Evolutionary conservation across 2,329 filamentous ascomycete genomes (phyloP), one percentile per base, ranked within the genome.

Genomic region (Cercospora sp.): DNA sequence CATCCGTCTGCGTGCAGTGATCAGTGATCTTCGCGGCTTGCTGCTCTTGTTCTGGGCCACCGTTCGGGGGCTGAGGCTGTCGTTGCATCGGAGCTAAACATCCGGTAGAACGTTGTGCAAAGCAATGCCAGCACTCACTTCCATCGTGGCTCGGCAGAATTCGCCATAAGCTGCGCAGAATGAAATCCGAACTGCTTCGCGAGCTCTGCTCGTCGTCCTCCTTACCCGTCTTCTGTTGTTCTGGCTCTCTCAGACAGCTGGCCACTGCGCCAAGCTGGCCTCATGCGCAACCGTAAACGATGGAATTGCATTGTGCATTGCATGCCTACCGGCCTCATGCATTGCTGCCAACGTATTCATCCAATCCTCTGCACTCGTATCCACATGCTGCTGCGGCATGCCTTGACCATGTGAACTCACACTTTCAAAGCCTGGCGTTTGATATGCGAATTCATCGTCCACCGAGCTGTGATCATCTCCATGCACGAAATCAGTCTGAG

Each of bases 361-460:
- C 69, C 69, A 71, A 53, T 71, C 69, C 48, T 65, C 64, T 51
- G 55, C 23, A 48, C 51, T 68, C 5, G 45, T 58, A 3, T 60
- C 58, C 13, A 18, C 51, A 8, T 67, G 64, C 68, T 42, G 66
- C 57, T 64, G 60, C 68, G 58, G 64, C 45, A 67, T 33, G 1
- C 23, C 8, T n/a, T 65, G 31, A 51, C 30, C 40, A 20, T 65
- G 33, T 10, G 57, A 10, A 10, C 55, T 30, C 53, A 42, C 36
- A n/a, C 45, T 51, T 30, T 64, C 65, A 26, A 64, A 64, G 9
- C 28, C 26, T 6, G 51, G 30, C 16, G 53, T 33, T 33, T 40
- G 62, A 58, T 64, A 42, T 7, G 40, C 28, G 20, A 67, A 53
- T 18, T 67, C 69, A n/a, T 67, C 67, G 20, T 67, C 64, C 13